Base-by-base conservation (phyloP, 2,329 filamentous ascomycete species). In the Arthrobotrys conoides region DNA sequence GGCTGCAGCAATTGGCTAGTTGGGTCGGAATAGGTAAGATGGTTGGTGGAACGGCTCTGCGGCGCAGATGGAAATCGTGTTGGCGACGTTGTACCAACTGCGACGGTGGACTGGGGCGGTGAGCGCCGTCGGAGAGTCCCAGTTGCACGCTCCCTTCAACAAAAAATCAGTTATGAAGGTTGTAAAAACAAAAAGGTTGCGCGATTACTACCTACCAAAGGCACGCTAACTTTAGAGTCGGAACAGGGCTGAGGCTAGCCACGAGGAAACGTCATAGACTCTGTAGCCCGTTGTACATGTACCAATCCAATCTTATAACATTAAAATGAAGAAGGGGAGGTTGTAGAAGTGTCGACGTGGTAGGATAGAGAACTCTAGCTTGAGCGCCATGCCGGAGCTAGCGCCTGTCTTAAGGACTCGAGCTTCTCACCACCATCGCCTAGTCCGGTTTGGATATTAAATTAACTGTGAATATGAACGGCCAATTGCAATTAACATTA, bases 201-300 rank as follows among this genome's bases (percentile, higher is more conserved):
- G 53, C 30, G 33, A 59, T 59, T 59, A 59, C 53, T 22, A 18
- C 30, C 53, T 38, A 16, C 30, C 53, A 14, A 16, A 57, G 51
- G 16, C 8, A 36, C 55, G n/a, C 33, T 41, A 59, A 59, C 55
- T 59, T 3, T 22, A 18, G 55, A 59, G 55, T 41, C 55, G 33
- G 55, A 59, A 69, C 55, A 41, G 36, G 55, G 72, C 72, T 76
- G 59, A 53, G 24, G 46, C 30, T 27, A 71, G 30, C 48, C 30
- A 41, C 33, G n/a, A 67, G 33, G 16, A 49, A 51, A 66, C 65
- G 72, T 59, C 66, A 76, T 71, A 57, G 9, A 76, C 36, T 16
- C 36, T 30, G 27, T 46, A 55, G 22, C 12, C 36, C n/a, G 51
- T 61, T 59, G 53, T 70, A 70, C 57, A 49, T 59, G 53, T 70